These are phyloP conservation scores for Backusella tarrabulga DNA, from an alignment of 192 early-diverging fungal genomes.

Conservation along the genomic window DNA sequence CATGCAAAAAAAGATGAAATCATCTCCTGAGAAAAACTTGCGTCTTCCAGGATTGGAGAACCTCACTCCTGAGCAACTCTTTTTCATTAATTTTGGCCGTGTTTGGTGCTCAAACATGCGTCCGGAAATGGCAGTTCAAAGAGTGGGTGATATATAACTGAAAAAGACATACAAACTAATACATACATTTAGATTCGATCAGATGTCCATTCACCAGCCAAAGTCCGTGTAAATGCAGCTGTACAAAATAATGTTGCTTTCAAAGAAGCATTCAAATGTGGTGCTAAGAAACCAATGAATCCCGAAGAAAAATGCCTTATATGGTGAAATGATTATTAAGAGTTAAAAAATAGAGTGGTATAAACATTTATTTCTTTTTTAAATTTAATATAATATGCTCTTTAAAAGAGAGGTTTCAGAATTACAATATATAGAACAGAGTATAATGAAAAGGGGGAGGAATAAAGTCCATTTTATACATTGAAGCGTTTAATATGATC, in stretches of 20 bases:
- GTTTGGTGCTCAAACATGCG: slow-evolving; percentile 59
- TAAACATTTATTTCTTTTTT: slow-evolving; percentile 15
- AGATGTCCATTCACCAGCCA: slow-evolving; percentile 63
- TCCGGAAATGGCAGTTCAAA: slow-evolving; percentile 31
- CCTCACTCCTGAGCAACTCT: slow-evolving; percentile 55
- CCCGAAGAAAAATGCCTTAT: slow-evolving; percentile 51
- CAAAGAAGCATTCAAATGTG: slow-evolving; percentile 63
- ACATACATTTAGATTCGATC: slow-evolving; percentile 42
- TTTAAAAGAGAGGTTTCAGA: background rate
- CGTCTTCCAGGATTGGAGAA: slow-evolving; percentile 44
- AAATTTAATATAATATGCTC: background rate
- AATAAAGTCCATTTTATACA: background rate
- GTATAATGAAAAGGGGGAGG: background rate
- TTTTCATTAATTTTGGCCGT: slow-evolving; percentile 64
- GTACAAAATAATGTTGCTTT: slow-evolving; percentile 64
- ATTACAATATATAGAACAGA: slow-evolving; percentile 9
- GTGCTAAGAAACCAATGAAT: slow-evolving; percentile 57
- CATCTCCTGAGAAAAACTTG: slow-evolving; percentile 27
- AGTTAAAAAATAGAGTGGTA: background rate
- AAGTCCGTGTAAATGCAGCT: slow-evolving; percentile 66
- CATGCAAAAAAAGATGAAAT: slow-evolving; percentile 16
- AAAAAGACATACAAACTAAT: background rate
- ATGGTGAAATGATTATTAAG: slow-evolving; percentile 18
- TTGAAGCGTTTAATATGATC: background rate
- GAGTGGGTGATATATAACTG: background rate